Percentiles rank a stretch among this genome's conserved stretches.
These are phyloP conservation scores for Colletotrichum lupini DNA, from an alignment of 2,329 filamentous ascomycete species.

Conservation along the genomic window DNA sequence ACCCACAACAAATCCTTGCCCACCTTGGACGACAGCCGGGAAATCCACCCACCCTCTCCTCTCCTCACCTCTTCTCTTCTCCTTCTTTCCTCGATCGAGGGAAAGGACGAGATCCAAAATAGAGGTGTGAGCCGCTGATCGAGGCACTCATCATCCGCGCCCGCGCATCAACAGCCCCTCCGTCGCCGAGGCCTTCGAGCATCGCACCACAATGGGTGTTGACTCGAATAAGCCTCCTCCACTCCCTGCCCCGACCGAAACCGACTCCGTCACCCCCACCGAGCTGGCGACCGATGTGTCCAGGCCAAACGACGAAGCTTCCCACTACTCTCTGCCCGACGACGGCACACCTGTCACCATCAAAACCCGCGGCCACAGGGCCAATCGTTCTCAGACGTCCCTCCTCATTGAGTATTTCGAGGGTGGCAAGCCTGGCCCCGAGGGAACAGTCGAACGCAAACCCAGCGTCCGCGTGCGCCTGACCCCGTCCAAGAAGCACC, in stretches of 20 bases:
- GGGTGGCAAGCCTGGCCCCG: slow-evolving; percentile 70
- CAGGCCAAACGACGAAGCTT: slow-evolving; percentile 74
- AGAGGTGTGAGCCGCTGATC: slow-evolving; percentile 34
- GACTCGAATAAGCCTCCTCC: slow-evolving; percentile 70
- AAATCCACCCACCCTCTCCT: slow-evolving; percentile 31
- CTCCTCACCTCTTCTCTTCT: slow-evolving; percentile 17
- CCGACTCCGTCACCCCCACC: slow-evolving; percentile 71
- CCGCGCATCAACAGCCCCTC: slow-evolving; percentile 24
- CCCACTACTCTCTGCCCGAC: slow-evolving; percentile 83
- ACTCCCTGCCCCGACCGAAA: slow-evolving; percentile 83
- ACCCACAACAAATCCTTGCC: slow-evolving; percentile 35
- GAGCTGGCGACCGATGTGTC: slow-evolving; percentile 77
- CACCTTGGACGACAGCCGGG: slow-evolving; percentile 28
- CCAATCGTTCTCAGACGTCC: slow-evolving; percentile 82
- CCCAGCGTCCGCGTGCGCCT: slow-evolving; percentile 85
- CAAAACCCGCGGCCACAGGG: slow-evolving; percentile 74
- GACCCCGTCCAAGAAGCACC: slow-evolving; percentile 78
- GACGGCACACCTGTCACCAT: slow-evolving; percentile 95
- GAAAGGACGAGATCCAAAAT: slow-evolving; percentile 22
- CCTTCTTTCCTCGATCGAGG: slow-evolving; percentile 31
- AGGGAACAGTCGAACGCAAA: slow-evolving; percentile 71
- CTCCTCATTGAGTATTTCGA: slow-evolving; percentile 97
- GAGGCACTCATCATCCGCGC: slow-evolving; percentile 30
- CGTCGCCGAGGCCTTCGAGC: slow-evolving; percentile 30
- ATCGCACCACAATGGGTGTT: slow-evolving; percentile 61